Evolutionary conservation across 306 rosid genomes (phyloP), one percentile per base, ranked within the genome.

Genomic region (Vicia faba): DNA sequence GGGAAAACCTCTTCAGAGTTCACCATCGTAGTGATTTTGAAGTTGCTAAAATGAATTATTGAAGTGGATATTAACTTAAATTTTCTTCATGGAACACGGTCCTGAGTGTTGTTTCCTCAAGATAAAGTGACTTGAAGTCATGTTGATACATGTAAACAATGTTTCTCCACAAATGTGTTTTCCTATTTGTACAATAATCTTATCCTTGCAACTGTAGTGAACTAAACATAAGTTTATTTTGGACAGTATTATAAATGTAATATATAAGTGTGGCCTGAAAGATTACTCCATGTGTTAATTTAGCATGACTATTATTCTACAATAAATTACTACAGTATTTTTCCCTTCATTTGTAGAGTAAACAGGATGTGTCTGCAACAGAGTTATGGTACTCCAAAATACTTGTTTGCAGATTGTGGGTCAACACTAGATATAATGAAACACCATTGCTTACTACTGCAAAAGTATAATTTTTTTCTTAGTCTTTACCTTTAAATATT

Each of bases 81-180:
- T 45, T 81, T 82, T 82, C 82, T 81, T 64, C 54, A 5, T 45
- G 54, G 74, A 50, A 70, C 45, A 73, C 68, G 62, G 48, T 44
- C 41, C n/a, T n/a, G 35, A 69, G 54, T 57, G 40, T 11, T 33
- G 36, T 18, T 48, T 69, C 26, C 60, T 26, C 65, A 25, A 43
- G 29, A 45, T 35, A 3, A 41, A 29, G 64, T 38, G 41, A 8
- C 53, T 18, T 1, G 61, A 50, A 61, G 13, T 44, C 63, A 9
- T 69, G 48, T 50, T 55, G 35, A 36, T 29, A 31, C 14, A 12
- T 49, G 72, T 3, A 20, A 54, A 44, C n/a, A 8, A 13, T 45
- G 36, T 68, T 38, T 16, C 13, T 20, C 23, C 2, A 20, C 23
- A 20, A 1, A 1, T 33, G 2, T 50, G 20, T 25, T 51, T 10